Conservation (phyloP, 306 rosid genomes). For the Cucumis cinereus region DNA sequence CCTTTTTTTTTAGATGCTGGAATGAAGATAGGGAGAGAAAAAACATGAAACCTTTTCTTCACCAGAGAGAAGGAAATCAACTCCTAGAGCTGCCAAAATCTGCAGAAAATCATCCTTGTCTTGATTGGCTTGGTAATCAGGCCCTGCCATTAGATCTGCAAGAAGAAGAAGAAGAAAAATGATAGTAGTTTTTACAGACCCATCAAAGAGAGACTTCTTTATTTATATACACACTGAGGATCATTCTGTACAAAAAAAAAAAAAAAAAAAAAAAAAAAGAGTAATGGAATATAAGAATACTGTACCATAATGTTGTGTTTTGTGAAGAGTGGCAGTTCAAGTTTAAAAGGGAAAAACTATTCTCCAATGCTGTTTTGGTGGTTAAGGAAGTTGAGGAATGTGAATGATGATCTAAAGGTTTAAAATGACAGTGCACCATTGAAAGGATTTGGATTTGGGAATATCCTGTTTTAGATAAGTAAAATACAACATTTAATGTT, state of each 20-base stretch:
- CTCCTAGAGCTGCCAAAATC: conserved; percentile 51
- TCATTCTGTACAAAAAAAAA: neutral
- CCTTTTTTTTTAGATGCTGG: neutral
- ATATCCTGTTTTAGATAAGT: neutral
- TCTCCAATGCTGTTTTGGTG: neutral
- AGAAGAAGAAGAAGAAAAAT: neutral
- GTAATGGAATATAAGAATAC: neutral
- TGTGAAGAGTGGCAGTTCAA: neutral
- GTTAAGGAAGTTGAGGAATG: neutral
- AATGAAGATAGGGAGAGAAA: neutral
- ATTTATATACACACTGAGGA: neutral
- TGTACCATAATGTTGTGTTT: neutral
- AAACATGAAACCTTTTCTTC: conserved; percentile 52
- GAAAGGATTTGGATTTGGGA: neutral
- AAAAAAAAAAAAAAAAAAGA: no score
- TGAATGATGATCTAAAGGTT: neutral
- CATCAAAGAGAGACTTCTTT: neutral
- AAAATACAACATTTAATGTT: neutral
- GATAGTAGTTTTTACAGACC: neutral
- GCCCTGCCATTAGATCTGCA: conserved; percentile 39
- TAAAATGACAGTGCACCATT: neutral
- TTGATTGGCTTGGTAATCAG: conserved; percentile 21
- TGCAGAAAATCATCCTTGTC: conserved; percentile 28
- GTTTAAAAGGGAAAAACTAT: neutral
- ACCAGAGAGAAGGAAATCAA: conserved; percentile 56